Evolutionary conservation across 768 basidiomycete genomes (phyloP).

Genomic region (Tulasnella sp.): DNA sequence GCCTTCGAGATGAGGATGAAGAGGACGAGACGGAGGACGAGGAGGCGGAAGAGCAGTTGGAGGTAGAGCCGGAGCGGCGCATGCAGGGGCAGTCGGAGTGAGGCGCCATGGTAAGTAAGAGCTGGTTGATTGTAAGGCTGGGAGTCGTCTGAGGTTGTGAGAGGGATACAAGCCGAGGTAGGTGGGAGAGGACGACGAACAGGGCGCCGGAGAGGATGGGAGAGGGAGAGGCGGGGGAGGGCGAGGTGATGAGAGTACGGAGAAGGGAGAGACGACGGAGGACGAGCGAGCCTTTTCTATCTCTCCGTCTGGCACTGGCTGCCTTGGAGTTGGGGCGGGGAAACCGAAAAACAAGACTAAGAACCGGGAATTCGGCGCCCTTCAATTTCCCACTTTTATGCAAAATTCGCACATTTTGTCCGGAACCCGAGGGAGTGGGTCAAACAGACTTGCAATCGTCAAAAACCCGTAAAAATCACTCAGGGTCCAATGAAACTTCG

Average conservation of each 20-base stretch:
- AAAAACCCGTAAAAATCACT: background rate
- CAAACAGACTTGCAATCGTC: background rate
- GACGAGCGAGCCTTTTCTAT: background rate
- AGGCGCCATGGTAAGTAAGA: background rate
- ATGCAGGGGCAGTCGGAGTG: conserved; percentile 11
- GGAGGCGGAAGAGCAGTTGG: conserved; percentile 13
- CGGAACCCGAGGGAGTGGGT: background rate
- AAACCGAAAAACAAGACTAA: background rate
- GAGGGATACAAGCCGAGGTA: conserved; percentile 31
- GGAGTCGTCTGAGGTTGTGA: background rate
- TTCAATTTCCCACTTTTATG: background rate
- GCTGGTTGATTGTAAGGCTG: conserved; percentile 27
- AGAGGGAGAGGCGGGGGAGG: conserved; percentile 30
- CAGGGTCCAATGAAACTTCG: background rate
- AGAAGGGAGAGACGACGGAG: conserved; percentile 27
- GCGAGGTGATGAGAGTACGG: conserved; percentile 20
- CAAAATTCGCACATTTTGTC: background rate
- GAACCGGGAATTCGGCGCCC: background rate
- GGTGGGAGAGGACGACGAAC: conserved; percentile 31
- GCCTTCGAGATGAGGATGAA: background rate
- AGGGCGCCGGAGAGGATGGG: conserved; percentile 33
- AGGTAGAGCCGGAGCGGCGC: background rate
- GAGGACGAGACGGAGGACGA: conserved; percentile 23
- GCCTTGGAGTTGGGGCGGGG: background rate
- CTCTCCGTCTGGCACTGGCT: conserved; percentile 6